Evolutionary conservation across 2,329 filamentous ascomycete species (phyloP), one percentile per base, ranked within the genome.

Genomic region (Ceratocystis huliohia): DNA sequence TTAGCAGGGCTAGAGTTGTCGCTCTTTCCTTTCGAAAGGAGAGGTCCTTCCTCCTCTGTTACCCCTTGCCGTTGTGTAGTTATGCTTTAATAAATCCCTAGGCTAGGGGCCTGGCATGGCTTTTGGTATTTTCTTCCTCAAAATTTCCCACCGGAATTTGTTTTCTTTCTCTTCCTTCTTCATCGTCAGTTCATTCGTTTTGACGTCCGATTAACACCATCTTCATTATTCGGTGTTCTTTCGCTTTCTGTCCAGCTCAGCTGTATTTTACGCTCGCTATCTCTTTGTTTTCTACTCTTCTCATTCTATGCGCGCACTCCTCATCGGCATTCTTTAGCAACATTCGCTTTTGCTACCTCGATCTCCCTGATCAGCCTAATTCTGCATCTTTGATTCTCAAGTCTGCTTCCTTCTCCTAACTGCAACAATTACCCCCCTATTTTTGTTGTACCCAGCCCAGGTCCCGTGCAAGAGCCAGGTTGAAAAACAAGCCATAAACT

Each of bases 1-100:
- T 37, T 13, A 57, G 46, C 65, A 69, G 67, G 59, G 56, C 66
- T 67, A 67, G 37, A 41, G 13, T 41, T 41, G 37, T 41, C 37
- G 37, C 37, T 41, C 37, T 41, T 41, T 41, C 37, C 37, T 41
- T 41, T 41, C 13, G 37, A 41, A 41, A 41, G 10, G 37, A 41
- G 10, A 41, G 37, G 37, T 41, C 13, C 10, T 41, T 57, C 45
- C 57, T 56, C 45, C 44, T 57, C 57, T 56, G 41, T 20, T 65
- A 3, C 41, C 17, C 28, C 44, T 17, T 17, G 41, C 37, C 59
- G 30, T 41, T 33, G n/a, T 63, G 15, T 30, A 44, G 48, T 33
- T 37, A 33, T 44, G 44, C 59, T 63, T 50, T 50, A 28, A 41
- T 41, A 17, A 57, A 37, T 15, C 13, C 37, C 37, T 41, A 15